A percentile compares a stretch with the other conserved stretches of the same genome.
Conservation (phyloP, 164 flowering plant genomes). For the Houttuynia cordata region DNA sequence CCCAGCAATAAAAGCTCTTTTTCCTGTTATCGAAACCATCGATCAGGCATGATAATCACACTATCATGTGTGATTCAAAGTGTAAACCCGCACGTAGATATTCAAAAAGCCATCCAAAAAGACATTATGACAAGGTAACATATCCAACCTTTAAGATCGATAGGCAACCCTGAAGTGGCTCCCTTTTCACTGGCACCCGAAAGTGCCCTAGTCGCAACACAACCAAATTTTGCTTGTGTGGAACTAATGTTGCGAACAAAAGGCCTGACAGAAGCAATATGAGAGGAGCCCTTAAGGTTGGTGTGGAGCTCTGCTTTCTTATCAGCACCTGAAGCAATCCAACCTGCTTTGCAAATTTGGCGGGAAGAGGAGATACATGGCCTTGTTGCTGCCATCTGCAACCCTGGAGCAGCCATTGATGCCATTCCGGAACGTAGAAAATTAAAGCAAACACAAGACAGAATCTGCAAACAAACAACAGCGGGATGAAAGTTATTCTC, state of each 20-base stretch:
- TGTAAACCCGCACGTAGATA: neutral
- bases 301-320: constrained; percentile 19
- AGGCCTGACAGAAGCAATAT: constrained; percentile 26
- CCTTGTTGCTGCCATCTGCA: constrained; percentile 42
- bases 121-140: neutral
- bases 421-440: constrained; percentile 34
- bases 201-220: constrained; percentile 47
- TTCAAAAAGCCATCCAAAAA: too few relatives aligned
- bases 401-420: constrained; percentile 35
- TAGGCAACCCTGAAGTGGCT: constrained; percentile 48
- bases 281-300: constrained; percentile 29
- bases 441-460: neutral
- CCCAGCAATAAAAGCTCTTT: constrained; percentile 94
- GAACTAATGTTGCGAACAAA: constrained; percentile 25
- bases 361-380: constrained; percentile 38
- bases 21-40: constrained; percentile 46
- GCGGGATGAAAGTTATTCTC: neutral
- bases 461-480: constrained; percentile 1
- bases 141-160: constrained; percentile 64
- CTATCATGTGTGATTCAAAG: neutral
- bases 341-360: constrained; percentile 15
- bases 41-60: too few relatives aligned
- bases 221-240: constrained; percentile 17
- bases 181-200: constrained; percentile 40
- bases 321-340: constrained; percentile 19